These are phyloP conservation scores for Drosera capensis DNA, from an alignment of 148 eudicot species.

Conservation along the genomic window DNA sequence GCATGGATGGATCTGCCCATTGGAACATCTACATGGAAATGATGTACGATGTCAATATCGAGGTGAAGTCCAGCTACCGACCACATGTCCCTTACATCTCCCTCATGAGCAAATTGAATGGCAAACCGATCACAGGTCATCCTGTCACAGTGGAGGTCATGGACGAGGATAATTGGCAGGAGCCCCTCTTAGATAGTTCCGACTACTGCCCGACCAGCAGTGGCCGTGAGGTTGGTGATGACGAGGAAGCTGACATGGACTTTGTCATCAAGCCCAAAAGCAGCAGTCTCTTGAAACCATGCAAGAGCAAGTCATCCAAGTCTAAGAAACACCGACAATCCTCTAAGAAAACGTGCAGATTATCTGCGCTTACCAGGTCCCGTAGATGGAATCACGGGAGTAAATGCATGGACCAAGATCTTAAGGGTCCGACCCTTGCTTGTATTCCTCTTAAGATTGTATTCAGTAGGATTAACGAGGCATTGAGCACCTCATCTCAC, in stretches of 20 bases:
- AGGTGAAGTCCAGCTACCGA: conserved; percentile 45
- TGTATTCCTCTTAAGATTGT: conserved; percentile 73
- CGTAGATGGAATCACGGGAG: conserved; percentile 15
- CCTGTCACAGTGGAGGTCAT: conserved; percentile 51
- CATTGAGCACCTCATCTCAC: conserved; percentile 24
- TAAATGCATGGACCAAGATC: conserved; percentile 24
- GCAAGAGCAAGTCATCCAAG: conserved; percentile 26
- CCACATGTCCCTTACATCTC: conserved; percentile 67
- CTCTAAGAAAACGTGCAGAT: conserved; percentile 51
- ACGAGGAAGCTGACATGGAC: too few relatives aligned
- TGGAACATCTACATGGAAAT: conserved; percentile 7
- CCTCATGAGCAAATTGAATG: conserved; percentile 55
- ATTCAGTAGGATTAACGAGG: conserved; percentile 60
- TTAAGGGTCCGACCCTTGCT: conserved; percentile 43
- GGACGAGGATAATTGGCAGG: conserved; percentile 42
- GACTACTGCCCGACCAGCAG: conserved; percentile 22
- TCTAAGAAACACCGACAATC: conserved; percentile 25
- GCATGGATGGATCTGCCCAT: too few relatives aligned
- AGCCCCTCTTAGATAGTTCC: conserved; percentile 13
- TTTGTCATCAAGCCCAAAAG: too few relatives aligned
- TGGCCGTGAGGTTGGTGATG: conserved; percentile 25
- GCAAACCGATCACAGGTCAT: conserved; percentile 60
- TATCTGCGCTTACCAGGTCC: conserved; percentile 50
- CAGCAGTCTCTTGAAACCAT: conserved; percentile 15
- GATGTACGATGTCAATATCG: conserved; percentile 38